Percentiles rank a stretch among this genome's conserved stretches.
phyloP scores from a whole-genome alignment of 306 rosid genomes.

The Dalbergia cochinchinensis region DNA sequence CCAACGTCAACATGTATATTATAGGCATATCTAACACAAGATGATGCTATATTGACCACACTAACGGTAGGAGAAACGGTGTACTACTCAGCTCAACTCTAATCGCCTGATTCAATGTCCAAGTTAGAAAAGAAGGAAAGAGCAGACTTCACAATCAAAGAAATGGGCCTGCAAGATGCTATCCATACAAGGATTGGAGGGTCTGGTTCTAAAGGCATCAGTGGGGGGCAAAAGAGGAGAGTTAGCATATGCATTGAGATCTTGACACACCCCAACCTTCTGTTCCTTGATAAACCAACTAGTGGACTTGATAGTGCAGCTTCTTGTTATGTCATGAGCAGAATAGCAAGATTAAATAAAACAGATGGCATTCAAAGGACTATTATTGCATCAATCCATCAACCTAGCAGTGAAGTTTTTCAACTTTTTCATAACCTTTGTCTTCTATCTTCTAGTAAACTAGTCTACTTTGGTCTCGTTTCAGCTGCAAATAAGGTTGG shows the following conservation, averaged over 20 bases:
- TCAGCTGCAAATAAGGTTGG: constrained; percentile 59
- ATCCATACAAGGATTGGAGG: constrained; percentile 62
- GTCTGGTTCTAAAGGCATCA: constrained; percentile 60
- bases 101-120: constrained; percentile 51
- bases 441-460: constrained; percentile 60
- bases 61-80: constrained; percentile 62
- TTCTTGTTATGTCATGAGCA: constrained; percentile 64
- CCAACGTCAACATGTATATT: too few relatives aligned
- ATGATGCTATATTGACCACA: constrained; percentile 36
- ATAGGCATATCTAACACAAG: constrained; percentile 21
- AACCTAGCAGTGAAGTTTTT: too few relatives aligned
- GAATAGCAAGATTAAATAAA: constrained; percentile 47
- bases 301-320: constrained; percentile 54
- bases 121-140: constrained; percentile 56
- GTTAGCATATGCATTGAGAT: constrained; percentile 44
- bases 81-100: constrained; percentile 41
- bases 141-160: constrained; percentile 56
- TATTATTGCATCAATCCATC: constrained; percentile 46
- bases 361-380: constrained; percentile 49
- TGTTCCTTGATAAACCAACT: too few relatives aligned
- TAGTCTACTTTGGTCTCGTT: constrained; percentile 65
- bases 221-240: constrained; percentile 68
- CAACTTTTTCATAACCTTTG: too few relatives aligned
- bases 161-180: constrained; percentile 64
- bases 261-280: too few relatives aligned